Conservation (phyloP, 345 rosid species). For the Hibiscus tridactylites region DNA sequence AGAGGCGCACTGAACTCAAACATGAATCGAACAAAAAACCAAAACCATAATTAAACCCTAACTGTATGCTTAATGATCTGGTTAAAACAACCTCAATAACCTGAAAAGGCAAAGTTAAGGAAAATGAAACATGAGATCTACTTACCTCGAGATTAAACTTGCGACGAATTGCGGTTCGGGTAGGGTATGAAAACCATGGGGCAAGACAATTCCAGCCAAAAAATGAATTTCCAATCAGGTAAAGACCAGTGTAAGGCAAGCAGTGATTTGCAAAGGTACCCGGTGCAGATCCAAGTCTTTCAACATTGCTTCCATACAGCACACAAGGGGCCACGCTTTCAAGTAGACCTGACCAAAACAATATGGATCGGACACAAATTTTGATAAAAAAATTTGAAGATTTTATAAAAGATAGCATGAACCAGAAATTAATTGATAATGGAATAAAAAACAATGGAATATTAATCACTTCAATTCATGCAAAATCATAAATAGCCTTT, state of each 20-base stretch:
- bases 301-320: conserved; percentile 80
- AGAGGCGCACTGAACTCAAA: background rate
- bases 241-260: conserved; percentile 62
- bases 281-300: conserved; percentile 69
- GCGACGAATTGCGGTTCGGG: conserved; percentile 67
- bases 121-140: background rate
- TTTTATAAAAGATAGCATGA: background rate
- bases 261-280: conserved; percentile 83
- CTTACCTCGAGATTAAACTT: conserved; percentile 90
- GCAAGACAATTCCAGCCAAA: conserved; percentile 79
- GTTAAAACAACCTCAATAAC: background rate
- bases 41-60: background rate
- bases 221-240: conserved; percentile 52
- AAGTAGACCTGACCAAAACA: conserved; percentile 53
- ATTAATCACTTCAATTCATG: background rate
- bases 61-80: background rate
- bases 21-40: background rate
- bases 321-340: conserved; percentile 86
- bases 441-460: background rate
- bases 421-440: background rate
- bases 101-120: background rate
- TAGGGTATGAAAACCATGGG: conserved; percentile 74
- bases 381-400: background rate
- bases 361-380: too few species aligned
- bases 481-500: background rate